phyloP scores from a whole-genome alignment of 2,329 filamentous ascomycete species.

The Colletotrichum liriopes region DNA sequence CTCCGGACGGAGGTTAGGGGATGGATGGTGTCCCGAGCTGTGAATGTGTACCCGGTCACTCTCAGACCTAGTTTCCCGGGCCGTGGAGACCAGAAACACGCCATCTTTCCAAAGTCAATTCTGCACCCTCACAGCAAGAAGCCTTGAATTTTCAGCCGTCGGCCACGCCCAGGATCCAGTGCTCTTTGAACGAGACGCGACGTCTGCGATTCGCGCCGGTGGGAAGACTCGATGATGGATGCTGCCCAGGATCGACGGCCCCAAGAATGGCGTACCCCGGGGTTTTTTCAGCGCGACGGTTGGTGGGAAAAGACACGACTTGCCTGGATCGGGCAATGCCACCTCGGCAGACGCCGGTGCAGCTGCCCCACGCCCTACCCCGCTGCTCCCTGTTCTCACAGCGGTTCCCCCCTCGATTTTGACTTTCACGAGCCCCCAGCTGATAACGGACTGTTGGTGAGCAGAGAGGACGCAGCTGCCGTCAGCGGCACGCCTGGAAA shows the following conservation, averaged over 20 bases:
- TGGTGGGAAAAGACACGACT: neutral
- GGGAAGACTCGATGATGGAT: neutral
- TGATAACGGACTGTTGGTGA: neutral
- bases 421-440: neutral
- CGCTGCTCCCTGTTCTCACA: neutral
- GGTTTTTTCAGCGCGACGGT: neutral
- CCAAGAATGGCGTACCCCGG: neutral
- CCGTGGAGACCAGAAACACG: neutral
- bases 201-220: neutral
- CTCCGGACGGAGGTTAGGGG: neutral
- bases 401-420: neutral
- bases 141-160: too few relatives aligned
- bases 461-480: neutral
- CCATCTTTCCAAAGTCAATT: slow-evolving; percentile 3
- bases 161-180: too few relatives aligned
- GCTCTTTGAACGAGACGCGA: too few relatives aligned
- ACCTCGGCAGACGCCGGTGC: slow-evolving; percentile 2
- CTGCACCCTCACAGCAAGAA: neutral
- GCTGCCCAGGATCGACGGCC: neutral
- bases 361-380: neutral
- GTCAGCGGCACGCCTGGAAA: neutral
- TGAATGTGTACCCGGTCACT: neutral
- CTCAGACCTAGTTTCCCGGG: neutral
- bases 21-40: neutral
- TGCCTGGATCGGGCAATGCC: neutral